phyloP scores from a whole-genome alignment of 306 rosid genomes.

The Cucurbita ficifolia region DNA sequence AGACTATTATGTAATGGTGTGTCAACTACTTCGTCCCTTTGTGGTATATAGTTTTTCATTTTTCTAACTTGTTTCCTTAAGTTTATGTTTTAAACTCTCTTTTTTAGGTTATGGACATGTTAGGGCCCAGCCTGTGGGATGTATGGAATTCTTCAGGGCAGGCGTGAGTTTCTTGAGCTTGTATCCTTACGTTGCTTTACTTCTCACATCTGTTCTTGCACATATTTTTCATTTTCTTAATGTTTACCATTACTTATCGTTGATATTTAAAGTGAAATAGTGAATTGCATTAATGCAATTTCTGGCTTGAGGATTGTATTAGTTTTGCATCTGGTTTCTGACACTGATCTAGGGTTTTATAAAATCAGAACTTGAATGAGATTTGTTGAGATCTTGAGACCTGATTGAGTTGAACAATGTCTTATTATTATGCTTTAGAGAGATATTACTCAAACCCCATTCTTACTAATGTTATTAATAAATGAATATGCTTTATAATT shows the following conservation, averaged over 20 bases:
- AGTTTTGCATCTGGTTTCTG: background rate
- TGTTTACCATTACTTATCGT: background rate
- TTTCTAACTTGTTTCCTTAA: background rate
- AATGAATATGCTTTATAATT: background rate
- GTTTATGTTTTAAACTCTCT: slow-evolving; percentile 3
- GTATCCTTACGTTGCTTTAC: background rate
- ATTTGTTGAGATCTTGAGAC: background rate
- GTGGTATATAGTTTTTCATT: background rate
- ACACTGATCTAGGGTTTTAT: background rate
- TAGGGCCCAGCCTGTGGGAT: slow-evolving; percentile 99
- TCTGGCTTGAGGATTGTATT: background rate
- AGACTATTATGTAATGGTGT: slow-evolving; percentile 84
- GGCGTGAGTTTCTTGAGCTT: slow-evolving; percentile 45
- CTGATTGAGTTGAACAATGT: background rate
- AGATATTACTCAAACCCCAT: background rate
- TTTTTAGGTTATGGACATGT: slow-evolving; percentile 93
- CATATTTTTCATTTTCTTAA: background rate
- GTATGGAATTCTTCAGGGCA: slow-evolving; percentile 93
- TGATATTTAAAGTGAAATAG: background rate
- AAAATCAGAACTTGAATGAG: background rate
- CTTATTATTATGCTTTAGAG: background rate
- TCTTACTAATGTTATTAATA: background rate
- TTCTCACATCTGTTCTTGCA: background rate
- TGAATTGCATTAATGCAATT: background rate
- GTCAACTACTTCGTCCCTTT: slow-evolving; percentile 9